Evolutionary conservation across 106 monocot genomes (phyloP).

Genomic region (Acanthochlamys bracteata): DNA sequence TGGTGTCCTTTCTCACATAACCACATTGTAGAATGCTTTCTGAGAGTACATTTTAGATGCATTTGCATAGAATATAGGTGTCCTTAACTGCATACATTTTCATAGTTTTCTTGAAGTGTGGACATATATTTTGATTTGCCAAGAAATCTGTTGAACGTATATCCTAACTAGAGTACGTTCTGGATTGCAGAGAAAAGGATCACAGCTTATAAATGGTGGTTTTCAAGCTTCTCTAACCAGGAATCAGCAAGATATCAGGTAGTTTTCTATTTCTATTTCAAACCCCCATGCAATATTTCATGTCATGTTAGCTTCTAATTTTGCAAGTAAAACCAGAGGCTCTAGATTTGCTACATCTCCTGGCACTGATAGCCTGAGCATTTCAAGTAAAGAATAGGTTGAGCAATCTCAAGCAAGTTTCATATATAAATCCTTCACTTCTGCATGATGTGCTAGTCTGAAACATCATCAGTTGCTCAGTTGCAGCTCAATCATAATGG

Average conservation of each 20-base stretch:
- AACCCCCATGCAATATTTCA: neutral
- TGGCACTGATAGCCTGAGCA: conserved; percentile 29
- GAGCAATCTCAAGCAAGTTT: conserved; percentile 33
- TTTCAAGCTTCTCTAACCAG: conserved; percentile 22
- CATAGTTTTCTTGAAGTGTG: neutral
- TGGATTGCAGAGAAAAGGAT: conserved; percentile 46
- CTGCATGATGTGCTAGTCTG: conserved; percentile 24
- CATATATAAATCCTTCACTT: conserved; percentile 24
- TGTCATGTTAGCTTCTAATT: neutral
- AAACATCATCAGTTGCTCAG: conserved; percentile 18
- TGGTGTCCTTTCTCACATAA: too few relatives aligned
- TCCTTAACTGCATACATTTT: too few relatives aligned
- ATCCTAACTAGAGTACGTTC: neutral
- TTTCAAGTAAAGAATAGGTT: conserved; percentile 34
- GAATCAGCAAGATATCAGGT: conserved; percentile 38
- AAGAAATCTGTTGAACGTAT: neutral
- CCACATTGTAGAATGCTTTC: too few relatives aligned
- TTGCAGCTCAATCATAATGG: conserved; percentile 15
- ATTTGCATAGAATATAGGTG: too few relatives aligned
- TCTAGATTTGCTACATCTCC: conserved; percentile 25
- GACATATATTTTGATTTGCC: neutral
- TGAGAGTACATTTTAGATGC: too few relatives aligned
- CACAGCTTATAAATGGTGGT: conserved; percentile 27
- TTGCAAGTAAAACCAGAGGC: conserved; percentile 16
- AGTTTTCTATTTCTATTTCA: neutral